phyloP scores from a whole-genome alignment of 2,329 filamentous ascomycete species.

The Penicillium sp. region DNA sequence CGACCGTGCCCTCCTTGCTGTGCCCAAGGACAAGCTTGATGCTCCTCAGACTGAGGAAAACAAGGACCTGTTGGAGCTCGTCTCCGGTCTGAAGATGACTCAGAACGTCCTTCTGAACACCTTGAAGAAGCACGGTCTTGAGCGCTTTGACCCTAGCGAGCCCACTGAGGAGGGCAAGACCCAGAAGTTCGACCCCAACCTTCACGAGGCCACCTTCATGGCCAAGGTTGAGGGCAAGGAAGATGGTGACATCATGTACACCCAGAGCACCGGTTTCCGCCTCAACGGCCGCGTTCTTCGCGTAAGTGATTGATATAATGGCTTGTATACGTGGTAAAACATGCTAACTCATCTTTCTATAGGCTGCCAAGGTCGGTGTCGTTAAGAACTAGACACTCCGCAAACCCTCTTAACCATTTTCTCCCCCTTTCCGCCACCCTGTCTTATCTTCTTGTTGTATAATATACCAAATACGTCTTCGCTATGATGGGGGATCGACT shows the following conservation, averaged over 20 bases:
- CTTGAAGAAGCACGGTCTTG: slow-evolving; percentile 85
- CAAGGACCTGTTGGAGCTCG: slow-evolving; percentile 68
- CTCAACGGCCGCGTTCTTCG: slow-evolving; percentile 83
- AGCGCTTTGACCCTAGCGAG: slow-evolving; percentile 79
- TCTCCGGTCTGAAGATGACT: slow-evolving; percentile 91
- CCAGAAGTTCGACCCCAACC: slow-evolving; percentile 90
- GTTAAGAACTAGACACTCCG: slow-evolving; percentile 90
- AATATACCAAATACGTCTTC: too few species aligned
- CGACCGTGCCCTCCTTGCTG: slow-evolving; percentile 76
- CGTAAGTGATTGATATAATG: too few species aligned
- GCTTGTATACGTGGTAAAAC: too few species aligned
- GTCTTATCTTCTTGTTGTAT: too few species aligned
- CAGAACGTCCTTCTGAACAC: slow-evolving; percentile 79
- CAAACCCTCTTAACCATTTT: too few species aligned
- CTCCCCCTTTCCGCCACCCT: too few species aligned
- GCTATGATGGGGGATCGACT: too few species aligned
- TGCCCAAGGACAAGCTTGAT: slow-evolving; percentile 64
- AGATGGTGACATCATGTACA: slow-evolving; percentile 79
- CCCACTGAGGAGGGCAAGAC: slow-evolving; percentile 52
- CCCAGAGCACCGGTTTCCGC: slow-evolving; percentile 91
- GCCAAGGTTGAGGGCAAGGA: slow-evolving; percentile 77
- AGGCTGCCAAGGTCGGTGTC: slow-evolving; percentile 87
- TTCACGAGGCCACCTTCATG: slow-evolving; percentile 95
- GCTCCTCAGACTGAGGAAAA: slow-evolving; percentile 46
- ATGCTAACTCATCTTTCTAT: slow-evolving; percentile 3